These are phyloP conservation scores for Liquidambar formosana DNA, from an alignment of 164 flowering plant genomes.

Conservation along the genomic window DNA sequence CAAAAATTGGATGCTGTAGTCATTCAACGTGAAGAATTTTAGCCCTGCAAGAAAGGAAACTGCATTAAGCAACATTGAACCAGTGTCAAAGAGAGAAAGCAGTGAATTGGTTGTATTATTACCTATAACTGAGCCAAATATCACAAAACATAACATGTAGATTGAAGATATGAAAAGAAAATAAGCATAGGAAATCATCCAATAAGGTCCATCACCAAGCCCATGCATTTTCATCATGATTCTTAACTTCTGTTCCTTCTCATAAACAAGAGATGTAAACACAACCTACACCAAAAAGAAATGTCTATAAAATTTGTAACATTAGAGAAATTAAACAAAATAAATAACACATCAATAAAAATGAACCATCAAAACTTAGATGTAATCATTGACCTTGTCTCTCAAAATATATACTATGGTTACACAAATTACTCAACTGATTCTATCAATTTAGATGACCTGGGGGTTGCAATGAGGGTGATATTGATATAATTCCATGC, in stretches of 20 bases:
- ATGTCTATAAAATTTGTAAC: background rate
- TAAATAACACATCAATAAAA: background rate
- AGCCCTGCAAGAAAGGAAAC: slow-evolving; percentile 54
- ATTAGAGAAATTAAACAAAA: background rate
- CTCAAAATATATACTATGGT: background rate
- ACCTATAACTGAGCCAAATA: slow-evolving; percentile 89
- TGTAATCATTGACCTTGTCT: too few species aligned
- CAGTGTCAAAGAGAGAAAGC: background rate
- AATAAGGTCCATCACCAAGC: slow-evolving; percentile 98
- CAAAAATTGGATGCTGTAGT: slow-evolving; percentile 79
- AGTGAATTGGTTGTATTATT: slow-evolving; percentile 16
- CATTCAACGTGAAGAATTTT: slow-evolving; percentile 72
- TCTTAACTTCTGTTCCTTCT: slow-evolving; percentile 83
- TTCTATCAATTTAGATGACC: background rate
- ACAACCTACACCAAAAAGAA: slow-evolving; percentile 56
- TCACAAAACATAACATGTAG: slow-evolving; percentile 77
- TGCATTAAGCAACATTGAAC: slow-evolving; percentile 6
- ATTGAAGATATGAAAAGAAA: slow-evolving; percentile 63
- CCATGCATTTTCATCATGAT: slow-evolving; percentile 99
- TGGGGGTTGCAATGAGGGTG: background rate
- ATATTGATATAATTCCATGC: background rate
- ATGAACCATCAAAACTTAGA: background rate
- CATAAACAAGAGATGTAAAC: slow-evolving; percentile 75
- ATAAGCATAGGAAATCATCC: slow-evolving; percentile 90
- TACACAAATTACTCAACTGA: background rate